These are phyloP conservation scores for Paraconiothyrium sp. DNA, from an alignment of 2,329 filamentous ascomycete genomes.

Conservation along the genomic window DNA sequence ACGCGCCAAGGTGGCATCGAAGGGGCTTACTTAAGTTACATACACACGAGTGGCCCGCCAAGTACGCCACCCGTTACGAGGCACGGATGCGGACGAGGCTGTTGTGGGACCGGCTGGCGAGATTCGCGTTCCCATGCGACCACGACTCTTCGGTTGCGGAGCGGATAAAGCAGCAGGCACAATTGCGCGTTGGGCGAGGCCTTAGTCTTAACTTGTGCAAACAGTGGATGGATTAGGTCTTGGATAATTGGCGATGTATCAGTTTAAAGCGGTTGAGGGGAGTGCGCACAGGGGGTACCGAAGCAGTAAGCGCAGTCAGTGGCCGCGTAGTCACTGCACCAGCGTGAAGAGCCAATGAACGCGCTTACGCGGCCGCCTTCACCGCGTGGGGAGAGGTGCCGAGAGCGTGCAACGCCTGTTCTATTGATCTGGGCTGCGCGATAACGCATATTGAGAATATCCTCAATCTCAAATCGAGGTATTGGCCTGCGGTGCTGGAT, in stretches of 20 bases:
- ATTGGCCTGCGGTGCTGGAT: background rate
- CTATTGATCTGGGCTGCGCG: background rate
- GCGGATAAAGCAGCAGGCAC: background rate
- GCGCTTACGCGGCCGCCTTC: slow-evolving; percentile 1
- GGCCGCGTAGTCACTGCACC: slow-evolving; percentile 4
- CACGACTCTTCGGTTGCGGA: background rate
- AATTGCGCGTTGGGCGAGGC: slow-evolving; percentile 9
- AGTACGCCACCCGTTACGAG: slow-evolving; percentile 9
- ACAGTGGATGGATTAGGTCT: slow-evolving; percentile 4
- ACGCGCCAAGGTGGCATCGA: slow-evolving; percentile 8
- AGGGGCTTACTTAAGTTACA: slow-evolving; percentile 10
- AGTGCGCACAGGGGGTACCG: slow-evolving; percentile 11
- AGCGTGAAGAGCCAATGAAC: background rate
- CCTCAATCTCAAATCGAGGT: background rate
- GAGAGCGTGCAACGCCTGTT: slow-evolving; percentile 5
- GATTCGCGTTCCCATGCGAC: background rate
- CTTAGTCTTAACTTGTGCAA: slow-evolving; percentile 1
- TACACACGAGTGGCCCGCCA: slow-evolving; percentile 1
- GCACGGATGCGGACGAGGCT: slow-evolving; percentile 5
- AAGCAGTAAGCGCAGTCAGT: slow-evolving; percentile 10
- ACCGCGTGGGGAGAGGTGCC: background rate
- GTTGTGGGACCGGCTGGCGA: background rate
- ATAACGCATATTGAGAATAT: slow-evolving; percentile 14
- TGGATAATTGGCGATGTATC: slow-evolving; percentile 19
- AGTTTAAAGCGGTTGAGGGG: slow-evolving; percentile 20